Evolutionary conservation across 2,329 filamentous ascomycete species (phyloP).

Genomic region (Trichoderma endophyticum): DNA sequence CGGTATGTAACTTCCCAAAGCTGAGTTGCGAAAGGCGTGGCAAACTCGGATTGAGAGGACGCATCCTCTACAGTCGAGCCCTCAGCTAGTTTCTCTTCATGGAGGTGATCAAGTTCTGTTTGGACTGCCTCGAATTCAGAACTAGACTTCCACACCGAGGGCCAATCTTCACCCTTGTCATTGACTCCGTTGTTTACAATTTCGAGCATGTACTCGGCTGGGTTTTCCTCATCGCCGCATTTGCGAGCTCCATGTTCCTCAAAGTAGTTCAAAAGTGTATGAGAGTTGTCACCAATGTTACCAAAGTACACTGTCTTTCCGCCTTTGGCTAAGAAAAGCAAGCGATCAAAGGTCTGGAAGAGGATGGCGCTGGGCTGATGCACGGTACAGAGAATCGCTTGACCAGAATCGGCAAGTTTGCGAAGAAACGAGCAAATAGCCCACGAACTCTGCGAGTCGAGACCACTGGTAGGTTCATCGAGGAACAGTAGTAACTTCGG

Average conservation of each 20-base stretch:
- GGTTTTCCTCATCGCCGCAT: slow-evolving; percentile 63
- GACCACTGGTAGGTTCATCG: slow-evolving; percentile 59
- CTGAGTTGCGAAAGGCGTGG: slow-evolving; percentile 68
- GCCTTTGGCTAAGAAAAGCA: slow-evolving; percentile 62
- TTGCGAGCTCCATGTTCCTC: slow-evolving; percentile 58
- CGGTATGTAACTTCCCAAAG: slow-evolving; percentile 62
- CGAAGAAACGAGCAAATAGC: slow-evolving; percentile 60
- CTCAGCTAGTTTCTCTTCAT: slow-evolving; percentile 42
- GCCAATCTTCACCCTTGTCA: slow-evolving; percentile 56
- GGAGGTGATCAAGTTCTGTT: slow-evolving; percentile 62
- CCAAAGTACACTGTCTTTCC: slow-evolving; percentile 69
- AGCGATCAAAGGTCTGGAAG: slow-evolving; percentile 56
- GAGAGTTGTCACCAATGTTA: slow-evolving; percentile 59
- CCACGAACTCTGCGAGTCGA: slow-evolving; percentile 63
- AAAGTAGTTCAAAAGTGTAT: slow-evolving; percentile 60
- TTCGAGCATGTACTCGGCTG: slow-evolving; percentile 72
- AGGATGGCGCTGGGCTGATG: slow-evolving; percentile 54
- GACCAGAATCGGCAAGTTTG: slow-evolving; percentile 55
- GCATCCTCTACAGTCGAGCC: slow-evolving; percentile 22
- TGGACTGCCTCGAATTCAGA: slow-evolving; percentile 50
- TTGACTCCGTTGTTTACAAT: slow-evolving; percentile 43
- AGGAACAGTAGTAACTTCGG: slow-evolving; percentile 59
- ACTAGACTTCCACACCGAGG: slow-evolving; percentile 59
- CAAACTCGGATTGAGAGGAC: slow-evolving; percentile 62
- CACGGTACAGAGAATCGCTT: slow-evolving; percentile 54